Conservation (phyloP, 305 asterid species). For the Ilex paraguariensis region DNA sequence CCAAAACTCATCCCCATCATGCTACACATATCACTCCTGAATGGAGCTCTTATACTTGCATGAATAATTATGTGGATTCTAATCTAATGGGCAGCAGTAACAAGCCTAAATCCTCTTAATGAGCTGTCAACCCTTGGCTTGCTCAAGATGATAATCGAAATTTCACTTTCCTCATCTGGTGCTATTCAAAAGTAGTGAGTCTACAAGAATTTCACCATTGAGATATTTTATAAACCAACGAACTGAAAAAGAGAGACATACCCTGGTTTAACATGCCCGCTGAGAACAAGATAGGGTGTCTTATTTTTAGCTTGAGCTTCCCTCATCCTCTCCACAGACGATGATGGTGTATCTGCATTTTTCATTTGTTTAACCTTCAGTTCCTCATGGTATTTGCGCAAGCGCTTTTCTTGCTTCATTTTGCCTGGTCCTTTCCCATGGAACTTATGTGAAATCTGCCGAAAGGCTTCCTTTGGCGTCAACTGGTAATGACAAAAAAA, state of each 20-base stretch:
- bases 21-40: too few relatives aligned
- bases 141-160: background rate
- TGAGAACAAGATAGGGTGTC: slow-evolving; percentile 75
- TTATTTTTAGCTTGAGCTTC: slow-evolving; percentile 74
- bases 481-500: slow-evolving; percentile 39
- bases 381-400: slow-evolving; percentile 86
- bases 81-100: background rate
- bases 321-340: slow-evolving; percentile 85
- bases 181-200: too few relatives aligned
- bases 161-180: background rate
- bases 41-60: too few relatives aligned
- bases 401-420: slow-evolving; percentile 88
- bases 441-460: slow-evolving; percentile 82
- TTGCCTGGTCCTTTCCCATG: slow-evolving; percentile 98
- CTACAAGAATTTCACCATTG: background rate
- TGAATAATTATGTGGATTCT: too few relatives aligned
- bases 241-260: slow-evolving; percentile 23
- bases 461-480: slow-evolving; percentile 93
- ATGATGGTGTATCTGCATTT: slow-evolving; percentile 91
- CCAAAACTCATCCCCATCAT: too few relatives aligned
- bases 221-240: background rate
- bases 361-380: slow-evolving; percentile 90
- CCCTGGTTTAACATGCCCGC: slow-evolving; percentile 90
- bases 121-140: background rate
- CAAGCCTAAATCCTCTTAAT: background rate